Evolutionary conservation across 2,329 filamentous ascomycete species (phyloP).

Genomic region (Aspergillus amoenus): DNA sequence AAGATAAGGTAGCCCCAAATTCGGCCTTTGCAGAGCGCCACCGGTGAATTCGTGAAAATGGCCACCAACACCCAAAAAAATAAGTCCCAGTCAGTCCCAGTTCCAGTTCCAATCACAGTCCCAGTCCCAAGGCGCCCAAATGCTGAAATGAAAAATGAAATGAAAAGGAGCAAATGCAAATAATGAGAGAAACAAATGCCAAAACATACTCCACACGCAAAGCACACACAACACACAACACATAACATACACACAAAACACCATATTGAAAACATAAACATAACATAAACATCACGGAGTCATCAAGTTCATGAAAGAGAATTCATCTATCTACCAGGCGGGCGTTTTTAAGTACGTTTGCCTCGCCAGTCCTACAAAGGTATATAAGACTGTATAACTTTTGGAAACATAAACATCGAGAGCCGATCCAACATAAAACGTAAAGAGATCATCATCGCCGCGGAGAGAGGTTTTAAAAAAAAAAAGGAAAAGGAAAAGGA

Average conservation of each 20-base stretch:
- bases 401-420: slow-evolving; percentile 22
- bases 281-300: slow-evolving; percentile 33
- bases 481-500: slow-evolving; percentile 10
- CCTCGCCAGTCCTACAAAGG: slow-evolving; percentile 30
- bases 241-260: slow-evolving; percentile 19
- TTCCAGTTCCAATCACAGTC: slow-evolving; percentile 5
- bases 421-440: slow-evolving; percentile 20
- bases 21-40: neutral
- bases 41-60: neutral
- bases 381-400: slow-evolving; percentile 34
- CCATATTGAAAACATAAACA: slow-evolving; percentile 25
- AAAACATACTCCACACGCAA: slow-evolving; percentile 20
- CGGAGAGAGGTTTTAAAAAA: neutral
- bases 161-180: slow-evolving; percentile 12
- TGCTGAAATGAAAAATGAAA: slow-evolving; percentile 14
- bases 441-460: slow-evolving; percentile 7
- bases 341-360: slow-evolving; percentile 18
- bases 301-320: slow-evolving; percentile 34
- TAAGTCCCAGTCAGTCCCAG: slow-evolving; percentile 1
- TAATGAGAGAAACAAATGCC: slow-evolving; percentile 16
- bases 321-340: slow-evolving; percentile 39
- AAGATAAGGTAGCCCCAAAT: too few species aligned
- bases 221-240: slow-evolving; percentile 25
- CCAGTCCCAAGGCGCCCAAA: slow-evolving; percentile 5
- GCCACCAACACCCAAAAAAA: slow-evolving; percentile 1